A percentile compares a stretch with the other conserved stretches of the same genome.
phyloP scores from a whole-genome alignment of 2,329 filamentous ascomycete genomes.

The Coniochaeta prunicola region DNA sequence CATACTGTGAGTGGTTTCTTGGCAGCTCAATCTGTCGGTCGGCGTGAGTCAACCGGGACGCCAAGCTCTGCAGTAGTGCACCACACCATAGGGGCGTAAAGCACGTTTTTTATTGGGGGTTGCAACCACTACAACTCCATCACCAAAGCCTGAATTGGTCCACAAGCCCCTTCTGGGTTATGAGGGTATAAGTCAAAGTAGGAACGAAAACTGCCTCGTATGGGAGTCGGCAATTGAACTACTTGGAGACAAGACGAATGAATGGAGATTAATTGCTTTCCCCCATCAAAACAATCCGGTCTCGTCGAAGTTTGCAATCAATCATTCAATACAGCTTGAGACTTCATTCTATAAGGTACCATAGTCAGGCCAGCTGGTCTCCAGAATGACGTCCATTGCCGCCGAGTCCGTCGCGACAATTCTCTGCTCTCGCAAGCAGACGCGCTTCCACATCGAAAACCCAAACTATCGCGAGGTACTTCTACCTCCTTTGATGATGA shows the following conservation, averaged over 20 bases:
- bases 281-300: too few species aligned
- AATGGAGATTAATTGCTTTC: too few species aligned
- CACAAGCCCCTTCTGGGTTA: too few species aligned
- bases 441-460: conserved; percentile 53
- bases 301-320: not conserved
- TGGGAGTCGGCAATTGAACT: too few species aligned
- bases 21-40: not conserved
- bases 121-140: not conserved
- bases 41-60: not conserved
- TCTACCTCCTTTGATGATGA: conserved; percentile 54
- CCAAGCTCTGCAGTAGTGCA: not conserved
- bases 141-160: not conserved
- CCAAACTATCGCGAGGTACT: conserved; percentile 49
- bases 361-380: not conserved
- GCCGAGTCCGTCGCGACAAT: conserved; percentile 46
- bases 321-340: not conserved
- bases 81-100: not conserved
- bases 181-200: not conserved
- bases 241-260: too few species aligned
- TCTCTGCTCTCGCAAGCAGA: conserved; percentile 59
- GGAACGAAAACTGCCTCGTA: too few species aligned
- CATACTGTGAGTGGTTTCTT: too few species aligned
- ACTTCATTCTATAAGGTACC: not conserved
- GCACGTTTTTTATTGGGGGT: not conserved
- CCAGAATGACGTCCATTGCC: conserved; percentile 26